Evolutionary conservation across 257 asterid genomes (phyloP).

Genomic region (Handroanthus guayacan): DNA sequence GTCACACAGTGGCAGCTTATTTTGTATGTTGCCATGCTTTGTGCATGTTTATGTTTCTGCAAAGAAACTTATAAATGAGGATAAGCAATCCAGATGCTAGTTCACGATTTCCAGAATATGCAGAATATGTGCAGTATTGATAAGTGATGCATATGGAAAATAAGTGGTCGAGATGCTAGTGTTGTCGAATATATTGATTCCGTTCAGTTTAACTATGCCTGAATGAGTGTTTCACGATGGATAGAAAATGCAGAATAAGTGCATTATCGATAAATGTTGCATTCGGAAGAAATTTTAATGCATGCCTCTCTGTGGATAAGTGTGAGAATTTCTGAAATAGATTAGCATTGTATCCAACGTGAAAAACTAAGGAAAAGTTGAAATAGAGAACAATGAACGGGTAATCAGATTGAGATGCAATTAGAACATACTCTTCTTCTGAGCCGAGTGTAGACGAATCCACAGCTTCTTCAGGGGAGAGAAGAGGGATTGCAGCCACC

Average conservation of each 20-base stretch:
- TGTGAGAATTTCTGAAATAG: conserved; percentile 16
- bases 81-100: too few relatives aligned
- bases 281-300: neutral
- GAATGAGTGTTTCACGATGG: neutral
- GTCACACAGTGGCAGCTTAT: conserved; percentile 16
- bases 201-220: neutral
- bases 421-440: conserved; percentile 67
- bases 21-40: neutral
- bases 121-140: too few relatives aligned
- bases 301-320: neutral
- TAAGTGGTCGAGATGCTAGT: neutral
- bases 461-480: conserved; percentile 89
- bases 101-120: too few relatives aligned
- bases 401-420: neutral
- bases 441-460: conserved; percentile 80
- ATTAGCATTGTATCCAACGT: neutral
- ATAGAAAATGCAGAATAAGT: neutral
- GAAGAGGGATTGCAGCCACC: conserved; percentile 94
- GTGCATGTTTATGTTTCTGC: neutral
- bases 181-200: neutral
- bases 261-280: neutral
- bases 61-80: neutral
- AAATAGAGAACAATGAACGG: neutral
- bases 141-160: neutral
- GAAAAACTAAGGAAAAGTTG: neutral